Conservation (phyloP, 2,329 filamentous ascomycete genomes). For the Aspergillus transmontanensis region DNA sequence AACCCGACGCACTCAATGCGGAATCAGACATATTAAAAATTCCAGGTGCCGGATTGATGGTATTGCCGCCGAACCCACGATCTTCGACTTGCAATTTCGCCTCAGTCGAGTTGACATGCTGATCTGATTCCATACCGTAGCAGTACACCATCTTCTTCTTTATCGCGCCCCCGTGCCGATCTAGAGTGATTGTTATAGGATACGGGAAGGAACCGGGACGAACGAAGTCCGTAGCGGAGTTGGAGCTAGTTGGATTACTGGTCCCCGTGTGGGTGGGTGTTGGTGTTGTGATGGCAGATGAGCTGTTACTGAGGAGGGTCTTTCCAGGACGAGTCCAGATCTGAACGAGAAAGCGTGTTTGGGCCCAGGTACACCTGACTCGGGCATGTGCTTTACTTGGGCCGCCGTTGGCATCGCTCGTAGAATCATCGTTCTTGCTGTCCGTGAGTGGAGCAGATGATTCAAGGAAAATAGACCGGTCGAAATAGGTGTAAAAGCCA, state of each 20-base stretch:
- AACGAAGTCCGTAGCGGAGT: conserved; percentile 49
- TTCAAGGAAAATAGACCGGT: conserved; percentile 81
- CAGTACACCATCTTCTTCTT: conserved; percentile 62
- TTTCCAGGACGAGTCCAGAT: conserved; percentile 60
- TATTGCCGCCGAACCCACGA: conserved; percentile 51
- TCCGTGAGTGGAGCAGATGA: conserved; percentile 54
- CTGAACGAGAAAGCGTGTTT: conserved; percentile 63
- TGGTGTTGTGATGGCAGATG: conserved; percentile 7
- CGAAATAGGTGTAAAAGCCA: conserved; percentile 90
- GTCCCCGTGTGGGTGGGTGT: conserved; percentile 17
- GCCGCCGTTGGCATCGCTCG: conserved; percentile 55
- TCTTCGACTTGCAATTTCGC: conserved; percentile 57
- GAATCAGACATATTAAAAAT: conserved; percentile 38
- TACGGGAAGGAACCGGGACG: conserved; percentile 63
- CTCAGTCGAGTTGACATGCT: conserved; percentile 47
- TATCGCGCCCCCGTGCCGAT: conserved; percentile 60
- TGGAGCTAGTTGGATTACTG: conserved; percentile 20
- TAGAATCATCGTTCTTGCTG: conserved; percentile 39
- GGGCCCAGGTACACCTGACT: conserved; percentile 59
- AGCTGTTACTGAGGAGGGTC: conserved; percentile 23
- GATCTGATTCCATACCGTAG: conserved; percentile 56
- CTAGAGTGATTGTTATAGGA: conserved; percentile 61
- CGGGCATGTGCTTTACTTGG: conserved; percentile 48
- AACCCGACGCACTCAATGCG: conserved; percentile 27
- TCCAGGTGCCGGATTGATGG: conserved; percentile 55